Evolutionary conservation across 768 basidiomycete species (phyloP).

Genomic region (Candolleomyces eurysporus): DNA sequence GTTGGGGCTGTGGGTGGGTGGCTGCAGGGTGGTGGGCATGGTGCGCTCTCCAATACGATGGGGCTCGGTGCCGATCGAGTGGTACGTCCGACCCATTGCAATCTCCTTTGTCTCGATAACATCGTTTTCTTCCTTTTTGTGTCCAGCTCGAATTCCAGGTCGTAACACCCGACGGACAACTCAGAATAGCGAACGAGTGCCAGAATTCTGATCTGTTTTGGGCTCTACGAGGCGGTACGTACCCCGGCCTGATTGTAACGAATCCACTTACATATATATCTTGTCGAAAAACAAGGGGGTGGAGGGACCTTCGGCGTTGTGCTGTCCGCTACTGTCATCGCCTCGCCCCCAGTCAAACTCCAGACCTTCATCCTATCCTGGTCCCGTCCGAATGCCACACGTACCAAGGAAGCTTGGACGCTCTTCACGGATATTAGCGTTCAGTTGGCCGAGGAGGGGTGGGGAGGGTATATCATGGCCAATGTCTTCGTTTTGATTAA

Average conservation of each 20-base stretch:
- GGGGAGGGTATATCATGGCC: slow-evolving; percentile 43
- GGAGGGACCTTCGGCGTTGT: slow-evolving; percentile 45
- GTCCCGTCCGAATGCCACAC: slow-evolving; percentile 15
- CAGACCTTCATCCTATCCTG: slow-evolving; percentile 36
- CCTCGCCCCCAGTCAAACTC: slow-evolving; percentile 33
- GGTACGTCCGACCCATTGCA: slow-evolving; percentile 17
- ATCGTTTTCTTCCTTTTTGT: background rate
- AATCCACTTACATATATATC: too few species aligned
- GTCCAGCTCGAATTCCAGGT: slow-evolving; percentile 23
- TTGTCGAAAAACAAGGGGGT: slow-evolving; percentile 12
- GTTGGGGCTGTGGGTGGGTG: slow-evolving; percentile 44
- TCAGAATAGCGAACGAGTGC: slow-evolving; percentile 37
- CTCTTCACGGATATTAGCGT: slow-evolving; percentile 37
- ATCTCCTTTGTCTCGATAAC: background rate
- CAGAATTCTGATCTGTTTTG: slow-evolving; percentile 46
- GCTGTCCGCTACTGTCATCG: slow-evolving; percentile 33
- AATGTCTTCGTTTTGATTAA: slow-evolving; percentile 43
- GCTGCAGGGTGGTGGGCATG: slow-evolving; percentile 45
- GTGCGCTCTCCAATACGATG: slow-evolving; percentile 41
- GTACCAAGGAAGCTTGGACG: slow-evolving; percentile 32
- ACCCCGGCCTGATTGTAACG: too few species aligned
- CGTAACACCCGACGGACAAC: slow-evolving; percentile 44
- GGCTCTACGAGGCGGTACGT: slow-evolving; percentile 41
- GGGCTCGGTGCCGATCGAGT: slow-evolving; percentile 47
- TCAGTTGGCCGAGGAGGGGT: slow-evolving; percentile 44